Conservation (phyloP, 2,329 filamentous ascomycete genomes). For the Chalaropsis thielavioides region DNA sequence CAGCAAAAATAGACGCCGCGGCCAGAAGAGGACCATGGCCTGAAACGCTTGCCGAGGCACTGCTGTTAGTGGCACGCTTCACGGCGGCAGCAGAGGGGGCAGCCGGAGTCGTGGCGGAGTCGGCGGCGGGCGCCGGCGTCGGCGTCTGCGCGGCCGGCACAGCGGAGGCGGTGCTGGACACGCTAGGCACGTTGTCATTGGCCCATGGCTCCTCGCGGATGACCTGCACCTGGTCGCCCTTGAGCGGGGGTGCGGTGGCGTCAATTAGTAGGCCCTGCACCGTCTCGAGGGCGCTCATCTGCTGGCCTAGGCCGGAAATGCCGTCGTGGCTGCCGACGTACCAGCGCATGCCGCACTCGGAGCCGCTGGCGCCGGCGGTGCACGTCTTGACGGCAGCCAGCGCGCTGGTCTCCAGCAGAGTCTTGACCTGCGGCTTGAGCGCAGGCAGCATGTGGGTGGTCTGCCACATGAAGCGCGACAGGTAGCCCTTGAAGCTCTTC, state of each 20-base stretch:
- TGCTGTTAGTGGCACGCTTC: neutral
- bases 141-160: neutral
- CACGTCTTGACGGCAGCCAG: constrained; percentile 42
- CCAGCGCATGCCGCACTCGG: constrained; percentile 49
- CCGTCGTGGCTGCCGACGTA: constrained; percentile 43
- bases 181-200: neutral
- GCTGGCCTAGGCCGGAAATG: constrained; percentile 42
- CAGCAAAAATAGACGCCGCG: neutral
- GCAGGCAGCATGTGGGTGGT: constrained; percentile 42
- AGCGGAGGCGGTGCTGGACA: neutral
- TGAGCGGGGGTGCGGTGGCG: constrained; percentile 32
- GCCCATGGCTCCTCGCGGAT: constrained; percentile 24
- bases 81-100: neutral
- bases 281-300: constrained; percentile 50
- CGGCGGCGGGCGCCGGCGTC: neutral
- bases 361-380: constrained; percentile 38
- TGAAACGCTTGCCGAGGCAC: neutral
- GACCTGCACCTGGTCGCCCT: constrained; percentile 33
- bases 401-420: constrained; percentile 37
- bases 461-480: constrained; percentile 49
- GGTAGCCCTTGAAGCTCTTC: constrained; percentile 53
- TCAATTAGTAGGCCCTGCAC: constrained; percentile 43
- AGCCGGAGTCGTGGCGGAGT: neutral
- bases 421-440: constrained; percentile 33
- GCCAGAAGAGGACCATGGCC: neutral